Evolutionary conservation across 306 rosid species (phyloP).

Genomic region (Trifolium dubium): DNA sequence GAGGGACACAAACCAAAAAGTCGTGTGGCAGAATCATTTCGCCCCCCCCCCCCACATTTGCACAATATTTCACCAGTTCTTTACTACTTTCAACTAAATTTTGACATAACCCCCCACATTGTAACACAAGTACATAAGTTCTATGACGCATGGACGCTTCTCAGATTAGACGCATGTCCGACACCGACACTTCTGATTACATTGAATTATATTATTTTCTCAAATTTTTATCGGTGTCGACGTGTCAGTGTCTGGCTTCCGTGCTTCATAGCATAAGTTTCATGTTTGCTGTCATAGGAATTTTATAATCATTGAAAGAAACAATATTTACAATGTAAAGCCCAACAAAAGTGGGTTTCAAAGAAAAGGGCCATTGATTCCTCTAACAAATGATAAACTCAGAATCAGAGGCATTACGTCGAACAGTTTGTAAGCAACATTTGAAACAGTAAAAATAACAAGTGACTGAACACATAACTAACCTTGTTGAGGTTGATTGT

Average conservation of each 20-base stretch:
- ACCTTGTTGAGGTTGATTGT: too few species aligned
- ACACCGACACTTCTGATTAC: too few species aligned
- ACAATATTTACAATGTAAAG: neutral
- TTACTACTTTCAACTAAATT: neutral
- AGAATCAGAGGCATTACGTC: neutral
- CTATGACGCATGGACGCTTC: neutral
- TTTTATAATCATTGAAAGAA: neutral
- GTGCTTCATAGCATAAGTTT: neutral
- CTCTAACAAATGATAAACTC: neutral
- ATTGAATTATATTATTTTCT: too few species aligned
- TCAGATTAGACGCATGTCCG: too few species aligned
- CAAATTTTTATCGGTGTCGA: too few species aligned
- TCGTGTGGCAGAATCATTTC: neutral
- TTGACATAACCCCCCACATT: neutral
- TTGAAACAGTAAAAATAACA: neutral
- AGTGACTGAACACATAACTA: neutral
- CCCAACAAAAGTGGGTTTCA: neutral
- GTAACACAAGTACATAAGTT: neutral
- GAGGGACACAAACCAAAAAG: neutral
- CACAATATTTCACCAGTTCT: neutral
- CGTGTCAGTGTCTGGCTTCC: too few species aligned
- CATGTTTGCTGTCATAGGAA: neutral
- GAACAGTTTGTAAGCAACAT: slow-evolving; percentile 18
- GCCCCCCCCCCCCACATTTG: neutral
- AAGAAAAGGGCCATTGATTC: neutral